Evolutionary conservation across 2,329 filamentous ascomycete genomes (phyloP), one percentile per base, ranked within the genome.

Genomic region (Drechmeria coniospora): DNA sequence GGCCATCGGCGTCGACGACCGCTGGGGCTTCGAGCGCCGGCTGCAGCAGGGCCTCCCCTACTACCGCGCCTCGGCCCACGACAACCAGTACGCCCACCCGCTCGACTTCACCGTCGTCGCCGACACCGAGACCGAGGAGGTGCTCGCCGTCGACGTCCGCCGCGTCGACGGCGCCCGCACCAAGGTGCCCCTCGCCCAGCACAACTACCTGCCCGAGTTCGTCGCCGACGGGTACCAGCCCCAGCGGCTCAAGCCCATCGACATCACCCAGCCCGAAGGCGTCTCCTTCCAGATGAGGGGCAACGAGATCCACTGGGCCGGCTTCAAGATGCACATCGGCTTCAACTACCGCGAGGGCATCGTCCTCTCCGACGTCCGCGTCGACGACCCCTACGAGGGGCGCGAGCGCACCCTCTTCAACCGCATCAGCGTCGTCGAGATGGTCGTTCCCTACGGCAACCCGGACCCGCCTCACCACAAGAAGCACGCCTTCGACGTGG

Each of bases 21-120:
- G 80, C 26, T 86, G 82, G 50, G 79, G 79, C 27, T 79, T 60
- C 31, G 61, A 63, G 31, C 63, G 79, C 21, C 68, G 80, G 32
- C 64, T 86, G 7, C 80, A 87, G 53, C 80, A 87, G 56, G 80
- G 78, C 9, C 57, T 87, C 16, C 80, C 82, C 66, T 86, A 86
- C 56, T 86, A 83, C 46, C 70, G 80, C 21, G 76, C 74, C 20
- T 68, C 79, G 33, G 45, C 71, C 10, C 73, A 79, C 38, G 79
- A 86, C 19, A 71, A 72, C 38, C 61, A 64, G 43, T 71, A 71
- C 37, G 65, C 66, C 4, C 69, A 69, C 30, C 67, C 68, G 0
- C 51, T 71, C 7, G 59, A 68, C 29, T 50, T 71, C 14, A 59
- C 55, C 25, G 59, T 53, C 26, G 43, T 53, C 16, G 39, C 42